phyloP scores from a whole-genome alignment of 805 yeast genomes.

The Candida coquimbonensis region DNA sequence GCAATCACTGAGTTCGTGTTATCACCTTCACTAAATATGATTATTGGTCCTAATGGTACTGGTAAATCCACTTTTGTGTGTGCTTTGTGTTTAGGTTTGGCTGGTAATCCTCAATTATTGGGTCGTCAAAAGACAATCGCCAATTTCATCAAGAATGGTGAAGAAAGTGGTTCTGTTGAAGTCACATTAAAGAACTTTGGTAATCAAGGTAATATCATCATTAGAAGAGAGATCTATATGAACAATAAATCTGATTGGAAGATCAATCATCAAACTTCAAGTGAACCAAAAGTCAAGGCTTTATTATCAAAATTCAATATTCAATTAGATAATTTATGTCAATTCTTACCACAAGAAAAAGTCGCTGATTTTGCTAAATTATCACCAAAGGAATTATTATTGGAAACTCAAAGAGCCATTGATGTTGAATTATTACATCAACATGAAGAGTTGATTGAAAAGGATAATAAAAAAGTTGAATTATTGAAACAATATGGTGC shows the following conservation, averaged over 20 bases:
- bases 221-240: slow-evolving; percentile 27
- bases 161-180: slow-evolving; percentile 28
- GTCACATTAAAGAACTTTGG: slow-evolving; percentile 28
- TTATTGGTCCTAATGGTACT: slow-evolving; percentile 94
- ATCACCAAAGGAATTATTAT: slow-evolving; percentile 64
- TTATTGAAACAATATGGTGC: slow-evolving; percentile 31
- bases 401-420: slow-evolving; percentile 77
- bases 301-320: slow-evolving; percentile 50
- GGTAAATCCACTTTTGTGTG: slow-evolving; percentile 93
- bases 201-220: slow-evolving; percentile 29
- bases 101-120: slow-evolving; percentile 67
- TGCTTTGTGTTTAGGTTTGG: slow-evolving; percentile 84
- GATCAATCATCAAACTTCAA: slow-evolving; percentile 33
- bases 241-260: slow-evolving; percentile 44
- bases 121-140: slow-evolving; percentile 58
- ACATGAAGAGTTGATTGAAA: slow-evolving; percentile 49
- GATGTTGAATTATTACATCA: slow-evolving; percentile 50
- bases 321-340: slow-evolving; percentile 88
- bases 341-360: slow-evolving; percentile 90
- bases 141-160: slow-evolving; percentile 71
- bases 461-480: slow-evolving; percentile 38
- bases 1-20: slow-evolving; percentile 61
- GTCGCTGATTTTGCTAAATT: slow-evolving; percentile 88
- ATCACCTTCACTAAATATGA: slow-evolving; percentile 81
- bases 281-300: slow-evolving; percentile 40